Evolutionary conservation across 192 early-diverging fungal species (phyloP).

Genomic region (Rhizophagus sp.): DNA sequence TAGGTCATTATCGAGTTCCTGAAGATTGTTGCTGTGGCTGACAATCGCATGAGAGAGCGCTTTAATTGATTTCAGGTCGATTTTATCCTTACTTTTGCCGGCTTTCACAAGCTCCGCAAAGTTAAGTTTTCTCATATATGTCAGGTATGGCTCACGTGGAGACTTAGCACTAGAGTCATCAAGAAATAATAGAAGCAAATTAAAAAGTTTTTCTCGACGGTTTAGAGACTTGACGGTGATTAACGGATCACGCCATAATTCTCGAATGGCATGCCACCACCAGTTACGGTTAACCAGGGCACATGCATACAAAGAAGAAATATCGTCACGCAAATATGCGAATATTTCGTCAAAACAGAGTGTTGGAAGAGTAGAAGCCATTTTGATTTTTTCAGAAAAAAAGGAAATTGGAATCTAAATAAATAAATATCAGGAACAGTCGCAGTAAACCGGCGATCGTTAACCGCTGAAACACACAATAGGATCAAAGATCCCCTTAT

Average conservation of each 20-base stretch:
- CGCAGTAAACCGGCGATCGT: too few species aligned
- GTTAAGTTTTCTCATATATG: neutral
- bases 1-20: neutral
- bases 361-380: neutral
- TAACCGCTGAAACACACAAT: too few species aligned
- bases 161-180: neutral
- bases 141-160: neutral
- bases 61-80: neutral
- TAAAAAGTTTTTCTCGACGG: neutral
- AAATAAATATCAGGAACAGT: too few species aligned
- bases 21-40: neutral
- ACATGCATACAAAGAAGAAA: neutral
- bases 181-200: neutral
- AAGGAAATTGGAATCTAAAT: neutral
- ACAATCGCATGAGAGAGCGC: neutral
- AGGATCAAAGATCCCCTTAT: too few species aligned
- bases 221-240: neutral
- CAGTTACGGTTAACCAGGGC: constrained; percentile 1
- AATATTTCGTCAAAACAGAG: constrained; percentile 8
- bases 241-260: neutral
- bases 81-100: neutral
- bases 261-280: neutral
- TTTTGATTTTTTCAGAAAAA: neutral
- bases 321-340: neutral
- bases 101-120: neutral